Conservation (phyloP, 352 stramenopile species). For the Phytophthora rubi region DNA sequence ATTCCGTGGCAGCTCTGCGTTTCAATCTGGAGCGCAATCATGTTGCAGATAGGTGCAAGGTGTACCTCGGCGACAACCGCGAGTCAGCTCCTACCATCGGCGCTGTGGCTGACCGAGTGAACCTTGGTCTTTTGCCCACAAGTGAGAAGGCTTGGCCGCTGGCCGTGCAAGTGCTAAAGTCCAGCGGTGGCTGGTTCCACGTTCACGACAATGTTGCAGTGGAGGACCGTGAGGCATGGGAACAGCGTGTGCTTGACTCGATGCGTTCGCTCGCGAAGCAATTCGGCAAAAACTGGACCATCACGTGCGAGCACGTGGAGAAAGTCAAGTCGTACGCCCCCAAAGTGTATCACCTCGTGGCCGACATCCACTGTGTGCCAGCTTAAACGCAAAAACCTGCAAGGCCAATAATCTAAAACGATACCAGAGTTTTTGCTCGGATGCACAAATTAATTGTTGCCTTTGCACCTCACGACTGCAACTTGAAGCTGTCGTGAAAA, state of each 20-base stretch:
- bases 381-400: not conserved
- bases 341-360: conserved; percentile 90
- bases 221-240: conserved; percentile 83
- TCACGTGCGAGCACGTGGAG: conserved; percentile 89
- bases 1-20: conserved; percentile 90
- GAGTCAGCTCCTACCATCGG: conserved; percentile 70
- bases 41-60: conserved; percentile 77
- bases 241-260: conserved; percentile 61
- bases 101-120: conserved; percentile 92
- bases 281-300: conserved; percentile 66
- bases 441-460: no score
- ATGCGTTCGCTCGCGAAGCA: conserved; percentile 54
- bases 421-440: no score
- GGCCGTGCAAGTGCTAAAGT: conserved; percentile 92
- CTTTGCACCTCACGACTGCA: not conserved
- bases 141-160: conserved; percentile 94
- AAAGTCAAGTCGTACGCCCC: conserved; percentile 93
- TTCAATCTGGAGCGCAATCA: conserved; percentile 94
- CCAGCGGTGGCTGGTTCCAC: conserved; percentile 93
- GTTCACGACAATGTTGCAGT: conserved; percentile 96
- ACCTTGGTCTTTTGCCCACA: conserved; percentile 94
- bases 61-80: conserved; percentile 93
- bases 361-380: conserved; percentile 72
- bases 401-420: no score
- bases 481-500: not conserved